Percentiles rank a stretch among this genome's conserved stretches.
These are phyloP conservation scores for Xylaria curta DNA, from an alignment of 495 filamentous ascomycete species.

Conservation along the genomic window DNA sequence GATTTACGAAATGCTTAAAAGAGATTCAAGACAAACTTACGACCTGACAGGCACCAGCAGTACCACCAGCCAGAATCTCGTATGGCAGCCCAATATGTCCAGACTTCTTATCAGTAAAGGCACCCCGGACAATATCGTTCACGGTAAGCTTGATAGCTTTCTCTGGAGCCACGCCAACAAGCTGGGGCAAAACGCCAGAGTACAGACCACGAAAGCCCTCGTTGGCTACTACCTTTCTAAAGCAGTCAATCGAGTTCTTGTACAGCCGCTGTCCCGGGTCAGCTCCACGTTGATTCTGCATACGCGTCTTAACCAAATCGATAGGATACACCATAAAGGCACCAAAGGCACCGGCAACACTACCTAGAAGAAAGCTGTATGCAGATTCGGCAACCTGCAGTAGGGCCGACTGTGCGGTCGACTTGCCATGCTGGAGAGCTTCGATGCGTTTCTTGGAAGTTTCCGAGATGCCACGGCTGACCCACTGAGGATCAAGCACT, in stretches of 20 bases:
- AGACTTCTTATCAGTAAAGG: slow-evolving; percentile 76
- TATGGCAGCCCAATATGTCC: slow-evolving; percentile 72
- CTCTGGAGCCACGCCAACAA: slow-evolving; percentile 96
- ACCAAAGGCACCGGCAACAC: slow-evolving; percentile 92
- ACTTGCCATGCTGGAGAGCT: slow-evolving; percentile 47
- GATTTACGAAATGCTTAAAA: background rate
- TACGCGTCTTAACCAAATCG: slow-evolving; percentile 96
- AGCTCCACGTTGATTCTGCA: slow-evolving; percentile 92
- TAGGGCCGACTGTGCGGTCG: slow-evolving; percentile 57
- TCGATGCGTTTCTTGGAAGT: slow-evolving; percentile 40
- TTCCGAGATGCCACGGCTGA: slow-evolving; percentile 59
- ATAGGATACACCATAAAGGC: slow-evolving; percentile 99
- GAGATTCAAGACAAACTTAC: slow-evolving; percentile 59
- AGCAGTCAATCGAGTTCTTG: slow-evolving; percentile 95
- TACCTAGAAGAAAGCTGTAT: slow-evolving; percentile 88
- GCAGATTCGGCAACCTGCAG: slow-evolving; percentile 74
- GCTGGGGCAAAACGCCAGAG: slow-evolving; percentile 90
- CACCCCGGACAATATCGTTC: slow-evolving; percentile 86
- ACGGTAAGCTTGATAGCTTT: slow-evolving; percentile 99
- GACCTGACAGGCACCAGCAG: slow-evolving; percentile 94
- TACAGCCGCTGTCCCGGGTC: slow-evolving; percentile 87
- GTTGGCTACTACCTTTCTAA: slow-evolving; percentile 87
- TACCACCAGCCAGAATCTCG: slow-evolving; percentile 88
- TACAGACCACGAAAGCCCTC: slow-evolving; percentile 91
- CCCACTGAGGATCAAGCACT: slow-evolving; percentile 93